Conservation (phyloP, 2,329 filamentous ascomycete species). For the Atkinsonella hypoxylon region DNA sequence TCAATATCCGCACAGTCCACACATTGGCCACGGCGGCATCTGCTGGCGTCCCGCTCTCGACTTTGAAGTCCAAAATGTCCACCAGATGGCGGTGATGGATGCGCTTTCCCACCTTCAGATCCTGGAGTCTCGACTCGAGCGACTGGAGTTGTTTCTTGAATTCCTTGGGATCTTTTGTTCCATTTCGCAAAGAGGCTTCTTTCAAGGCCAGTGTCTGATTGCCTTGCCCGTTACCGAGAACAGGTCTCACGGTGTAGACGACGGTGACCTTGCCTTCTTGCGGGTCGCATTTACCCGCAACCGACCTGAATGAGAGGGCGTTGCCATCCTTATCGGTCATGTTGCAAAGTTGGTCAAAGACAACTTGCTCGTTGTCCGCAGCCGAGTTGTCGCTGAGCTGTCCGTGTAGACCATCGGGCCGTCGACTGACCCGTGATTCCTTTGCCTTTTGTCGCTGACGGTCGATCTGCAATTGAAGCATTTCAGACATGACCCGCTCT, state of each 20-base stretch:
- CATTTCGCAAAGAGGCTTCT: slow-evolving; percentile 48
- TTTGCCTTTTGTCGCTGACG: slow-evolving; percentile 53
- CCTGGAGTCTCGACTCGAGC: slow-evolving; percentile 65
- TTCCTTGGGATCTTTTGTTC: slow-evolving; percentile 43
- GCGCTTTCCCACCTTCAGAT: slow-evolving; percentile 60
- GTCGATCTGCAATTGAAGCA: slow-evolving; percentile 61
- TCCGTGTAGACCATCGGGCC: slow-evolving; percentile 24
- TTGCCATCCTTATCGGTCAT: slow-evolving; percentile 53
- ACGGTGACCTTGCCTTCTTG: slow-evolving; percentile 54
- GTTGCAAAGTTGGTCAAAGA: slow-evolving; percentile 57
- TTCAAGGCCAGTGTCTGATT: slow-evolving; percentile 63
- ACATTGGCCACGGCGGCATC: slow-evolving; percentile 23
- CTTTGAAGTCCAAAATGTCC: slow-evolving; percentile 71
- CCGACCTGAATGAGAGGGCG: slow-evolving; percentile 54
- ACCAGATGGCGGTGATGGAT: slow-evolving; percentile 67
- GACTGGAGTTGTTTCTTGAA: slow-evolving; percentile 67
- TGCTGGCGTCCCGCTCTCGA: slow-evolving; percentile 41
- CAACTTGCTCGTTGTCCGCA: slow-evolving; percentile 27
- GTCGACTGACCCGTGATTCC: slow-evolving; percentile 51
- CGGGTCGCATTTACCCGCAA: slow-evolving; percentile 57
- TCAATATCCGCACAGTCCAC: slow-evolving; percentile 68
- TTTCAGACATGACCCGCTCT: slow-evolving; percentile 55
- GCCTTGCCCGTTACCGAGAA: slow-evolving; percentile 41
- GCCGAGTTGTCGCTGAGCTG: slow-evolving; percentile 17
- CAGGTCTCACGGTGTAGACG: slow-evolving; percentile 61